Conservation (phyloP, 1,284 basidiomycete genomes). For the Tylopilus sp. region DNA sequence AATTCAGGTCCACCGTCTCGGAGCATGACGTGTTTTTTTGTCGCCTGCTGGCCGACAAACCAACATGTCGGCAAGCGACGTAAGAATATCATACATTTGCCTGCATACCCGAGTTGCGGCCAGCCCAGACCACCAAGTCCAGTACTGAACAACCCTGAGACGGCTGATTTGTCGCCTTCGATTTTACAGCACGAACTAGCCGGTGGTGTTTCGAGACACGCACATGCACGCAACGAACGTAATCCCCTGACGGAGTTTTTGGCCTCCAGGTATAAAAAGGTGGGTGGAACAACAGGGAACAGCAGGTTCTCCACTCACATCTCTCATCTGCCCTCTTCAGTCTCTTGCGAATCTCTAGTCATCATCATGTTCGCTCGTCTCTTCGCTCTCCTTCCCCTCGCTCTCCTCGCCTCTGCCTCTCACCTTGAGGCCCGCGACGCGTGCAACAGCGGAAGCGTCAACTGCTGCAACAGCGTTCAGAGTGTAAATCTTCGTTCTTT, state of each 20-base stretch:
- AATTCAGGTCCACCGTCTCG: not conserved
- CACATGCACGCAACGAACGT: not conserved
- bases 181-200: slow-evolving; percentile 6
- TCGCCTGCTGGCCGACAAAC: not conserved
- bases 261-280: slow-evolving; percentile 18
- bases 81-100: not conserved
- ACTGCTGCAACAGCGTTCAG: slow-evolving; percentile 12
- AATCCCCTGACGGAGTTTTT: not conserved
- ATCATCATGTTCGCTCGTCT: slow-evolving; percentile 22
- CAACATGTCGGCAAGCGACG: not conserved
- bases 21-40: not conserved
- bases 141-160: not conserved
- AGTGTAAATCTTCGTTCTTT: not conserved
- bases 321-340: not conserved
- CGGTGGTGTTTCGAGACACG: not conserved
- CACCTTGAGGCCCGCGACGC: slow-evolving; percentile 7
- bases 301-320: not conserved
- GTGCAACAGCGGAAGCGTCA: slow-evolving; percentile 1
- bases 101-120: not conserved
- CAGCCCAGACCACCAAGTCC: not conserved
- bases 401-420: slow-evolving; percentile 8
- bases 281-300: not conserved
- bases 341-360: not conserved
- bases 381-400: slow-evolving; percentile 23
- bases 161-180: not conserved